Percentiles rank a stretch among this genome's conserved stretches.
These are phyloP conservation scores for Dryas alaskensis DNA, from an alignment of 306 rosid genomes.

Conservation along the genomic window DNA sequence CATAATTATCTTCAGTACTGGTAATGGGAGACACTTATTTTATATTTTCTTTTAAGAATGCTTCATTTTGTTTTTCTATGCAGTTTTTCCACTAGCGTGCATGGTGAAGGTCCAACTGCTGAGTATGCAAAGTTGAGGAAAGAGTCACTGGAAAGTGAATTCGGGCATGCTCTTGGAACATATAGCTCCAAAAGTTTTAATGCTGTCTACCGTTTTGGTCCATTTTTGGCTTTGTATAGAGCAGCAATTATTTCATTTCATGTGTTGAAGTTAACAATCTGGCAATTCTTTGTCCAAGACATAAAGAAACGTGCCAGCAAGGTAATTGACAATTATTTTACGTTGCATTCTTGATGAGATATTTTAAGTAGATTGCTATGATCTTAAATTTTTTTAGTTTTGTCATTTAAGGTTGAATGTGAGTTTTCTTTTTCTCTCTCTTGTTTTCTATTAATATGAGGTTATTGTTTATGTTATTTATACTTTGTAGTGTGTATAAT, in stretches of 20 bases:
- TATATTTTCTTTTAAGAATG: slow-evolving; percentile 7
- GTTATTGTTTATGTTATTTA: neutral
- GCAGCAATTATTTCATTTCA: slow-evolving; percentile 83
- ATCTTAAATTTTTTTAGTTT: neutral
- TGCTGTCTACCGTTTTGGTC: slow-evolving; percentile 62
- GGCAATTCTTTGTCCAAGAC: slow-evolving; percentile 72
- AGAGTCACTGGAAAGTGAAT: slow-evolving; percentile 73
- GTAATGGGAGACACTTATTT: slow-evolving; percentile 6
- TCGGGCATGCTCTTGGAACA: slow-evolving; percentile 73
- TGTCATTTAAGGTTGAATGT: neutral
- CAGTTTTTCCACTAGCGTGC: slow-evolving; percentile 88
- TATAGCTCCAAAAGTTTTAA: slow-evolving; percentile 63
- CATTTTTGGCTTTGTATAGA: slow-evolving; percentile 85
- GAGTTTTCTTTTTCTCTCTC: neutral
- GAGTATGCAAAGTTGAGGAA: slow-evolving; percentile 90
- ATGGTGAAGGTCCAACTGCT: slow-evolving; percentile 83
- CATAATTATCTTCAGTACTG: neutral
- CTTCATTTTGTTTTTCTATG: slow-evolving; percentile 12
- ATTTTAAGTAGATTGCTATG: neutral
- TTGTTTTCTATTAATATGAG: neutral
- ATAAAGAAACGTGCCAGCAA: slow-evolving; percentile 61
- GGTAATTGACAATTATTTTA: slow-evolving; percentile 45
- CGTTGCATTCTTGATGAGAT: too few species aligned
- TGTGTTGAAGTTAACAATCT: slow-evolving; percentile 66
- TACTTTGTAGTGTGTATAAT: neutral